These are phyloP conservation scores for Bryoerythrophyllum caledonicum DNA, from an alignment of 225 moss, liverwort and hornwort species.

Conservation along the genomic window DNA sequence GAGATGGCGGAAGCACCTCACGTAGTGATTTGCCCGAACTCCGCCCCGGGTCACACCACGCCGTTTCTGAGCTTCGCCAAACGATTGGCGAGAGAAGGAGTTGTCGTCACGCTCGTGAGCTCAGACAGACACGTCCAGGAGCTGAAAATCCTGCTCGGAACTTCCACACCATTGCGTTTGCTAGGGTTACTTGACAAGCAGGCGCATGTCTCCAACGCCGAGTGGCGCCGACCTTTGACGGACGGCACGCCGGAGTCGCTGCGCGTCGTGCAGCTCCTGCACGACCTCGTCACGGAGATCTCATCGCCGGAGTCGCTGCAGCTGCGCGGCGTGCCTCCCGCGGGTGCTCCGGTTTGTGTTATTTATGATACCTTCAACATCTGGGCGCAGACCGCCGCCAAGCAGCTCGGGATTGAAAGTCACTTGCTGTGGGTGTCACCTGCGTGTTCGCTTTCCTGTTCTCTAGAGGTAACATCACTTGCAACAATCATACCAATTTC, in stretches of 20 bases:
- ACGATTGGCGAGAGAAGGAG: slow-evolving; percentile 4
- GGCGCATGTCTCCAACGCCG: not conserved
- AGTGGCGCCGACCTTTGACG: not conserved
- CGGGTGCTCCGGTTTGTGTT: not conserved
- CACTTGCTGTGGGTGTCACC: slow-evolving; percentile 20
- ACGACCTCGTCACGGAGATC: slow-evolving; percentile 5
- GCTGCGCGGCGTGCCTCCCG: slow-evolving; percentile 18
- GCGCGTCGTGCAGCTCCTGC: not conserved
- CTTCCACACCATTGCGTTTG: not conserved
- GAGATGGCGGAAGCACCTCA: slow-evolving; percentile 13
- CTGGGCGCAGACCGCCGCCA: slow-evolving; percentile 7
- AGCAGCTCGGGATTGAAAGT: slow-evolving; percentile 5
- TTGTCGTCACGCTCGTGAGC: slow-evolving; percentile 14
- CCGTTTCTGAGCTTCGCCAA: slow-evolving; percentile 17
- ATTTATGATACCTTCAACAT: slow-evolving; percentile 4
- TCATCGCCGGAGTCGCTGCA: not conserved
- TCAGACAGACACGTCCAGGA: slow-evolving; percentile 21
- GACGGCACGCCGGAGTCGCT: not conserved
- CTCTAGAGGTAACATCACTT: not conserved
- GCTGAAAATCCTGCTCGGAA: not conserved
- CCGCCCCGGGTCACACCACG: slow-evolving; percentile 21
- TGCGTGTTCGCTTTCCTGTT: not conserved
- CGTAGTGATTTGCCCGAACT: slow-evolving; percentile 12
- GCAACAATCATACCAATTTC: too few relatives aligned
- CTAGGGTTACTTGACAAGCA: slow-evolving; percentile 13